These are phyloP conservation scores for Infundibulicybe gibba DNA, from an alignment of 768 basidiomycete species.

Conservation along the genomic window DNA sequence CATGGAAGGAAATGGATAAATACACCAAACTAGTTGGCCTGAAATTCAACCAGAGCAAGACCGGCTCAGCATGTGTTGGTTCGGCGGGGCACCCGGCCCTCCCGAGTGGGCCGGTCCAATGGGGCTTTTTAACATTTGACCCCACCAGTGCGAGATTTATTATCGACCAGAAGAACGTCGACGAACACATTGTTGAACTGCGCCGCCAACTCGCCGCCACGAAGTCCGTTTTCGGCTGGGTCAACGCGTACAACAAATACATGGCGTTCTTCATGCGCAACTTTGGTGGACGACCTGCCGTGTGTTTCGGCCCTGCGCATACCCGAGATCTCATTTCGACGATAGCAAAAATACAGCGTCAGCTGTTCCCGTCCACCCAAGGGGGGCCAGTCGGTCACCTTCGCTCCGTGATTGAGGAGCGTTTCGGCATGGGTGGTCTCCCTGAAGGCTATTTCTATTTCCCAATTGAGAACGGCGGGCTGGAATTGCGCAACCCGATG, in stretches of 20 bases:
- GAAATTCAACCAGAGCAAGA: constrained; percentile 38
- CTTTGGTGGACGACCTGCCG: constrained; percentile 24
- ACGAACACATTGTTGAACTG: constrained; percentile 24
- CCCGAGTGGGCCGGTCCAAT: constrained; percentile 31
- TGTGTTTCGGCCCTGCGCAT: constrained; percentile 21
- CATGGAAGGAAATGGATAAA: constrained; percentile 36
- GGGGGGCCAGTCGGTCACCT: constrained; percentile 17
- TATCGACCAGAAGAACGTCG: constrained; percentile 25
- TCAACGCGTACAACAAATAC: constrained; percentile 29
- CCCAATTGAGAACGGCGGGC: constrained; percentile 20
- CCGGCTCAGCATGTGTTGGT: constrained; percentile 35
- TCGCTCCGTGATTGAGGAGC: constrained; percentile 20
- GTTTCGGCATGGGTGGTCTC: constrained; percentile 22
- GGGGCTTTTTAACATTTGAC: constrained; percentile 31
- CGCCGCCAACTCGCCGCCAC: constrained; percentile 24
- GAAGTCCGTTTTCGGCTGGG: constrained; percentile 28
- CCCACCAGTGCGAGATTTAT: constrained; percentile 17
- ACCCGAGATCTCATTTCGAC: constrained; percentile 23
- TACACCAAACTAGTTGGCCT: constrained; percentile 37
- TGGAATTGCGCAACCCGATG: constrained; percentile 30
- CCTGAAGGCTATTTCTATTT: constrained; percentile 25
- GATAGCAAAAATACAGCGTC: constrained; percentile 21
- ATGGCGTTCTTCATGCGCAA: constrained; percentile 26
- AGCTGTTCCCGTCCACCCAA: constrained; percentile 17
- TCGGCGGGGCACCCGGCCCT: constrained; percentile 9